These are phyloP conservation scores for Cladosporium sp. DNA, from an alignment of 2,329 filamentous ascomycete genomes.

Conservation along the genomic window DNA sequence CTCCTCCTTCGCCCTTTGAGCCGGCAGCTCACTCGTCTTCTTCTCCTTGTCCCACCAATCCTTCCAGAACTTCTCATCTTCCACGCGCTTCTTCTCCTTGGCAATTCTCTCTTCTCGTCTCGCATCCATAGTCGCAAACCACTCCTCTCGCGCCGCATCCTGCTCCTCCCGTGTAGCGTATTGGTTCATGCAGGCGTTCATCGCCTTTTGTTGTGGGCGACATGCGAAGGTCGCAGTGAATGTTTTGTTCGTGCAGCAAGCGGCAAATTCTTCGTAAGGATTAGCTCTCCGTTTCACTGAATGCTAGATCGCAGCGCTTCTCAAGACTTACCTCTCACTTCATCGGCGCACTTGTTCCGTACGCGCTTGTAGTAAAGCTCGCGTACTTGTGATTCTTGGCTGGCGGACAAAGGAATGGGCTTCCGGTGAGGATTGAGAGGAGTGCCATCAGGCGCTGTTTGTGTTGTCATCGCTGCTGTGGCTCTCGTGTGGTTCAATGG, in stretches of 20 bases:
- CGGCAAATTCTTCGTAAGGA: conserved; percentile 68
- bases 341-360: conserved; percentile 64
- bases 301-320: not conserved
- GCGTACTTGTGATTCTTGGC: conserved; percentile 77
- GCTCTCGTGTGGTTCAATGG: no score
- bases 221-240: conserved; percentile 86
- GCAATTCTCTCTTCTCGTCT: conserved; percentile 64
- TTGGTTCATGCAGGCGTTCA: conserved; percentile 91
- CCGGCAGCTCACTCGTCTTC: conserved; percentile 20
- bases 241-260: conserved; percentile 81
- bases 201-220: conserved; percentile 69
- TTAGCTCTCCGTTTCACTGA: not conserved
- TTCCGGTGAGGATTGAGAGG: conserved; percentile 50
- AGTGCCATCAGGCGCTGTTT: conserved; percentile 18
- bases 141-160: conserved; percentile 86
- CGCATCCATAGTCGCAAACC: conserved; percentile 76
- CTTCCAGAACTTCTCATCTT: conserved; percentile 44
- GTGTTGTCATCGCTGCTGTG: not conserved
- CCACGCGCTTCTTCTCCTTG: conserved; percentile 40
- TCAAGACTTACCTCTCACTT: conserved; percentile 42
- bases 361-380: conserved; percentile 79
- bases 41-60: conserved; percentile 48
- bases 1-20: not conserved
- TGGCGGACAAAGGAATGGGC: conserved; percentile 75
- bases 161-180: conserved; percentile 82